phyloP scores from a whole-genome alignment of 225 moss, liverwort and hornwort genomes.

The Takakia lepidozioides region DNA sequence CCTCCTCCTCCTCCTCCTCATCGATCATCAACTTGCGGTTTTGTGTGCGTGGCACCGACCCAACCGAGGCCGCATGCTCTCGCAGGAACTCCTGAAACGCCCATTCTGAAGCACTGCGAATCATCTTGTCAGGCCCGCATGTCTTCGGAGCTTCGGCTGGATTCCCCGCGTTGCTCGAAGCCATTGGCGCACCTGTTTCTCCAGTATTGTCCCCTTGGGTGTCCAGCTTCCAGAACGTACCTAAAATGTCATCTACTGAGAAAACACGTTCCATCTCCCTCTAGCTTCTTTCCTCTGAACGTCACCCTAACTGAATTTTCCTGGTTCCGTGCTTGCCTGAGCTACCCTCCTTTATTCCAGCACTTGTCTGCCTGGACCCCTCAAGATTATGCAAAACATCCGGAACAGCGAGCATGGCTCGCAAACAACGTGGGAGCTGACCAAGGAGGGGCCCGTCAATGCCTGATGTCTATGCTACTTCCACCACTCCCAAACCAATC shows the following conservation, averaged over 20 bases:
- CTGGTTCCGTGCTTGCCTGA: too few species aligned
- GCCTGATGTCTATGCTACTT: too few species aligned
- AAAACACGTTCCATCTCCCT: conserved; percentile 27
- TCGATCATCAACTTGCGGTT: not conserved
- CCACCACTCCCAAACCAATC: too few species aligned
- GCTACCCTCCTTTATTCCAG: too few species aligned
- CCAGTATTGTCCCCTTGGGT: conserved; percentile 12
- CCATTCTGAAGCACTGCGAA: conserved; percentile 77
- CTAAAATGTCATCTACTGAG: conserved; percentile 42
- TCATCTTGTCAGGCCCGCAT: conserved; percentile 55
- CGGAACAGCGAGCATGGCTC: too few species aligned
- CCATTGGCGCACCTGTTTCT: conserved; percentile 1
- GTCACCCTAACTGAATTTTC: too few species aligned
- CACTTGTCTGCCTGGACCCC: too few species aligned
- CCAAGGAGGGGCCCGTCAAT: too few species aligned
- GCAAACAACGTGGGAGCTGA: too few species aligned
- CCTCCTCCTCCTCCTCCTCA: conserved; percentile 2
- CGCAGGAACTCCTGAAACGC: conserved; percentile 88
- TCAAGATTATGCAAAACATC: too few species aligned
- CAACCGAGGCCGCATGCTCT: conserved; percentile 19
- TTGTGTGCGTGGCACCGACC: not conserved
- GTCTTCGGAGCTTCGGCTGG: conserved; percentile 15
- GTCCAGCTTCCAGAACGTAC: conserved; percentile 43
- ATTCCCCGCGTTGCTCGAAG: conserved; percentile 8
- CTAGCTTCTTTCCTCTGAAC: too few species aligned